These are phyloP conservation scores for Heliamphora pulchella DNA, from an alignment of 179 eudicot genomes.

Conservation along the genomic window DNA sequence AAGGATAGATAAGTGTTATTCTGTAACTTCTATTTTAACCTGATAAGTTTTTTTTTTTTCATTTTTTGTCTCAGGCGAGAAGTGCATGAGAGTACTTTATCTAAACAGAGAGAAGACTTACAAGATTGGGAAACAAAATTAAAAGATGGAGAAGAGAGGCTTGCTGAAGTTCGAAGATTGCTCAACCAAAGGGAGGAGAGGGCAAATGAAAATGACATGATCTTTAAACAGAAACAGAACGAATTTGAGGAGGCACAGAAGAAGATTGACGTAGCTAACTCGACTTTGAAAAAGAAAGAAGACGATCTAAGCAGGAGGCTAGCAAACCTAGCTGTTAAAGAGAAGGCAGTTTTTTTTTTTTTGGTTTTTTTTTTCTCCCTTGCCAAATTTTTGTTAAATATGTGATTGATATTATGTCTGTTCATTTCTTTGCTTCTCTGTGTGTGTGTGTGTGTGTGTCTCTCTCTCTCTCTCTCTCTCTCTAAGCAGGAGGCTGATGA, in stretches of 20 bases:
- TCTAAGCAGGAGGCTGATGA: slow-evolving; percentile 61
- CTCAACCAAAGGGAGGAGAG: slow-evolving; percentile 78
- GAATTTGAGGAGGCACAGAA: slow-evolving; percentile 58
- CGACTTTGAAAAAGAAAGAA: slow-evolving; percentile 49
- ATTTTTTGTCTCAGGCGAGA: slow-evolving; percentile 39
- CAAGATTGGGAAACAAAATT: slow-evolving; percentile 78
- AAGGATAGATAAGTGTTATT: neutral
- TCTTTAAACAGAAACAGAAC: slow-evolving; percentile 50
- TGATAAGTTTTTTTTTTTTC: neutral
- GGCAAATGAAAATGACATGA: slow-evolving; percentile 58
- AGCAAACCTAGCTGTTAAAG: slow-evolving; percentile 47
- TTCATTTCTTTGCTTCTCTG: neutral
- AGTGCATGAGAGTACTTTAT: slow-evolving; percentile 42
- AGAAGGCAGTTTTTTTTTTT: slow-evolving; percentile 48
- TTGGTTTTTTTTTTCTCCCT: neutral
- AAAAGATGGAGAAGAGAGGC: slow-evolving; percentile 68
- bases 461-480: slow-evolving; percentile 1
- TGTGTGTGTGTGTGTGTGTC: neutral
- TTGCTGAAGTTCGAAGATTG: slow-evolving; percentile 62
- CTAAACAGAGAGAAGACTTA: slow-evolving; percentile 69
- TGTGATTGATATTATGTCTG: neutral
- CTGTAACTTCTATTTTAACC: neutral
- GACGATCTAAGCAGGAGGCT: slow-evolving; percentile 51
- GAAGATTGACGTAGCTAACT: slow-evolving; percentile 56
- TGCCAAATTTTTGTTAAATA: neutral